Evolutionary conservation across 139 green algal species (phyloP).

Genomic region (Chlorella sp.): DNA sequence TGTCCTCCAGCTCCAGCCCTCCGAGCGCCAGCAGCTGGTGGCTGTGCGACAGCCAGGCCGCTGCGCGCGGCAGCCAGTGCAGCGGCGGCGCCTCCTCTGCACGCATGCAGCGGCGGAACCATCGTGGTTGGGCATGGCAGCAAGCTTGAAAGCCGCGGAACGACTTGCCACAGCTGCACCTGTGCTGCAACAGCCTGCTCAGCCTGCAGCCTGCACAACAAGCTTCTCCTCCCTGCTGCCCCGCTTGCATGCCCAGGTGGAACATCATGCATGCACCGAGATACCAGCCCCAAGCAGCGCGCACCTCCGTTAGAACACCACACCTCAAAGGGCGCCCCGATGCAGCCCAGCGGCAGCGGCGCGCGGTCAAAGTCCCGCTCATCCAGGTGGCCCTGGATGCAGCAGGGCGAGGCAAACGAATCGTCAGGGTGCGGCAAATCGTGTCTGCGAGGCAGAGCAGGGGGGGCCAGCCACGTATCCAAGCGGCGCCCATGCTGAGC

Average conservation of each 20-base stretch:
- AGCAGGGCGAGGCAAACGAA: too few species aligned
- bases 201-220: too few species aligned
- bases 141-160: too few species aligned
- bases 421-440: too few species aligned
- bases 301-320: slow-evolving; percentile 13
- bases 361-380: background rate
- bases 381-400: slow-evolving; percentile 23
- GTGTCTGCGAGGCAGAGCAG: too few species aligned
- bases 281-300: background rate
- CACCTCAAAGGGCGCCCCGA: slow-evolving; percentile 8
- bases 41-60: slow-evolving; percentile 3
- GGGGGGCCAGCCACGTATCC: too few species aligned
- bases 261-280: background rate
- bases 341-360: slow-evolving; percentile 23
- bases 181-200: too few species aligned
- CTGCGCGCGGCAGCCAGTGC: slow-evolving; percentile 23
- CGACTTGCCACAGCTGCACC: too few species aligned
- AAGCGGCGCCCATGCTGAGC: too few species aligned
- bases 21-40: slow-evolving; percentile 4
- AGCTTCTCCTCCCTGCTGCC: too few species aligned
- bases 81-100: slow-evolving; percentile 9
- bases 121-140: too few species aligned
- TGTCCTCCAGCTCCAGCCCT: slow-evolving; percentile 23
- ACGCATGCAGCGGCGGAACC: background rate
- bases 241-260: too few species aligned